Conservation (phyloP, 495 filamentous ascomycete species). For the Margaritispora aquatica region DNA sequence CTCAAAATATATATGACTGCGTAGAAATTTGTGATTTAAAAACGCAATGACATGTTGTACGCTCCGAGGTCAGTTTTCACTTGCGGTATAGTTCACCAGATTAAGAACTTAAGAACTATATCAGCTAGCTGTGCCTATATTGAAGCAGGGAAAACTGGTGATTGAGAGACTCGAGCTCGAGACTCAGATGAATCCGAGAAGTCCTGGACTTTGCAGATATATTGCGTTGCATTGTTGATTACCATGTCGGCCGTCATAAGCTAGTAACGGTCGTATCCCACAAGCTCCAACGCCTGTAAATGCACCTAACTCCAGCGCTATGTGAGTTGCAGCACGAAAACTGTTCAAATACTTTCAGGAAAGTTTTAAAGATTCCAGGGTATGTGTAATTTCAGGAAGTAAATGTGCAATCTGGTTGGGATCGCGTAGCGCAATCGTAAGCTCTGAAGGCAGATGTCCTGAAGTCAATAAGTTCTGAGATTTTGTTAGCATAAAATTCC, state of each 20-base stretch:
- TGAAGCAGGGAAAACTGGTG: too few relatives aligned
- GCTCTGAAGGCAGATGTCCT: conserved; percentile 56
- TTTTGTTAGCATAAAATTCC: conserved; percentile 10
- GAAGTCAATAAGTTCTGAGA: conserved; percentile 59
- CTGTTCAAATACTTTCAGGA: not conserved
- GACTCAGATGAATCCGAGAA: too few relatives aligned
- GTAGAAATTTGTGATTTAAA: too few relatives aligned
- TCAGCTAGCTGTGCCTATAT: too few relatives aligned
- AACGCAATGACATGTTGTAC: too few relatives aligned
- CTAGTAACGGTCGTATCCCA: not conserved
- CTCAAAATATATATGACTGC: too few relatives aligned
- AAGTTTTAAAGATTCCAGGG: conserved; percentile 35
- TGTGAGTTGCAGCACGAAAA: too few relatives aligned
- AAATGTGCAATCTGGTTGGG: conserved; percentile 70
- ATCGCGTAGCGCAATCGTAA: conserved; percentile 75
- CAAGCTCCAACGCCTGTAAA: not conserved
- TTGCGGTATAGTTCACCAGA: too few relatives aligned
- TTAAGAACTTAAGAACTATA: too few relatives aligned
- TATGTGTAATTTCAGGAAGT: conserved; percentile 60
- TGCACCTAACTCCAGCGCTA: conserved; percentile 15
- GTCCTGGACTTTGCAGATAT: too few relatives aligned
- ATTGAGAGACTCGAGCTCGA: too few relatives aligned
- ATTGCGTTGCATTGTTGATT: not conserved
- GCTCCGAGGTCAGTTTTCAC: too few relatives aligned
- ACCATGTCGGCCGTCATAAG: not conserved